Evolutionary conservation across 2,329 filamentous ascomycete genomes (phyloP), one percentile per base, ranked within the genome.

Genomic region (Amauroascus verrucosus): DNA sequence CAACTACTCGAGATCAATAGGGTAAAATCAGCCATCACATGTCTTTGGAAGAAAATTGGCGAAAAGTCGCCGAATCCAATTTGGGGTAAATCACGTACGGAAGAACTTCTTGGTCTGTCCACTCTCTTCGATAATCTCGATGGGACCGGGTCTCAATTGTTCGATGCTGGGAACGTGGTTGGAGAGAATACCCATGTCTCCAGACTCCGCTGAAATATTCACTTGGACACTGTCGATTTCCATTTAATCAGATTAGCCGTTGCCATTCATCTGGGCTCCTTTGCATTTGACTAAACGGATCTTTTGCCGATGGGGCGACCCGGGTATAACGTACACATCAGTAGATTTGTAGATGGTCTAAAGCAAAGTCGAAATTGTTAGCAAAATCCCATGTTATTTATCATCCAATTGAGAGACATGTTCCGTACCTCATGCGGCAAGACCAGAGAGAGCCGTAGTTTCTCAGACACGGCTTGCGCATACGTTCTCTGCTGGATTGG

Each of bases 121-220:
- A 68, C 77, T 81, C 81, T 98, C 93, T 80, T 97, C 91, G 63
- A 97, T 82, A 69, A 98, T 80, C 80, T 97, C 91, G 63, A 98
- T 81, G 63, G 97, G 77, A 68, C 93, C 93, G 58, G 93, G 90
- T 82, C 94, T 95, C 74, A 98, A 81, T 80, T 98, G 93, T 81
- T 98, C 93, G 70, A 98, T 97, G 58, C 90, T 89, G 61, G 93
- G 90, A 67, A 98, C 93, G 82, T 98, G 93, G 81, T 93, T 94
- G 72, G 93, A 93, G 70, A 98, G 86, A 66, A 98, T 85, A 86
- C 93, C 93, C 93, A 98, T 98, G 67, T 97, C 93, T 72, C 93
- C 93, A 59, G 90, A 94, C 74, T 95, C 93, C 69, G 93, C 93
- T 72, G 93, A 86, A 68, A 98, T 85, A 82, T 98, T 98, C 79